Evolutionary conservation across 345 rosid species (phyloP), one percentile per base, ranked within the genome.

Genomic region (Lepidium sativum): DNA sequence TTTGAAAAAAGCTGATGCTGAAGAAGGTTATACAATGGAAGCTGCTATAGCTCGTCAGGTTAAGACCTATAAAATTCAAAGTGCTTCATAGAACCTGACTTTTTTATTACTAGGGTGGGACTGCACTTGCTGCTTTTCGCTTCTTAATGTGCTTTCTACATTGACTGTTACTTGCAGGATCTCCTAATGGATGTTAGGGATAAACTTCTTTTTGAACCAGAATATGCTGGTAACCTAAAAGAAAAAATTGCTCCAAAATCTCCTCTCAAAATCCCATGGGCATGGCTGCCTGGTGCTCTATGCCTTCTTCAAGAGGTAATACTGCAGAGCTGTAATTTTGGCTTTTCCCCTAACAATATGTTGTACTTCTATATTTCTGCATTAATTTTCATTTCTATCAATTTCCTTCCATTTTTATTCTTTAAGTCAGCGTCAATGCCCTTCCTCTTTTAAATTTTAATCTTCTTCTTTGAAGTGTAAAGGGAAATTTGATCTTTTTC

Each of bases 221-320:
- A 88, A 63, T 94, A 90, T 79, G 88, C 97, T 67, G 99, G 99
- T 72, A 82, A 81, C 67, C 14, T 77, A 10, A 88, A 79, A 75
- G 92, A 80, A 54, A 90, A 81, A 57, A 75, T 88, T 64, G 80
- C 81, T 6, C 97, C 99, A 8, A 88, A 81, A 70, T 79, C 85
- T 70, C 80, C 92, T 63, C 84, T 94, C 54, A 78, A 72, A 74
- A 83, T 94, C 45, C 92, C 91, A 8, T 88, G 87, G 92, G 49
- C 81, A 40, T 94, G 96, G 97, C 73, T 94, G 77, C 88, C 97
- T 64, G 96, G 84, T 62, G 99, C 96, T 58, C 86, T 94, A 54
- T 84, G 95, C 78, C 86, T 94, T 41, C 97, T 90, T 73, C 97
- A 90, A 81, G 99, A 94, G 97, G 99, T 94, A 52, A 21, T 44